These are phyloP conservation scores for Cucurbita argyrosperma DNA, from an alignment of 306 rosid species.

Conservation along the genomic window DNA sequence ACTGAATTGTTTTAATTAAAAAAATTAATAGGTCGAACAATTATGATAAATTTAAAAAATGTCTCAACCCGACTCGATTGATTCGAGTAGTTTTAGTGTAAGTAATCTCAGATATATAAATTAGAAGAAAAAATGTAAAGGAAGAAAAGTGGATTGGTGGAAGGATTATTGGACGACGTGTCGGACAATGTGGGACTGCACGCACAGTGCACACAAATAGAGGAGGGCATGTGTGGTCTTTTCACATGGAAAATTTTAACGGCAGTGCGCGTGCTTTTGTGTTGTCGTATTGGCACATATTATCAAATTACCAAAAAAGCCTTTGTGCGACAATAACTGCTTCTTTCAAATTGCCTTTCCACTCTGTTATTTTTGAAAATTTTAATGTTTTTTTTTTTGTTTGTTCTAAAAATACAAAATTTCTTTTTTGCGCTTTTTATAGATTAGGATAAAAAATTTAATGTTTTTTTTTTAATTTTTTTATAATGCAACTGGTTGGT, in stretches of 20 bases:
- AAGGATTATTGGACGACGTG: constrained; percentile 6
- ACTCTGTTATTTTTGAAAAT: neutral
- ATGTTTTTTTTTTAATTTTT: too few relatives aligned
- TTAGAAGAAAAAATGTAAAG: neutral
- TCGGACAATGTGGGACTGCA: neutral
- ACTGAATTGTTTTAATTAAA: too few relatives aligned
- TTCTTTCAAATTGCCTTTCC: neutral
- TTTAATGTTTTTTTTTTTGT: neutral
- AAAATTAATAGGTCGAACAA: too few relatives aligned
- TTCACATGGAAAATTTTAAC: neutral
- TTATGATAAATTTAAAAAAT: too few relatives aligned
- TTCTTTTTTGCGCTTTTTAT: neutral
- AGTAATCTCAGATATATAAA: neutral
- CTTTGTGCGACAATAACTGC: neutral
- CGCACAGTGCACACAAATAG: neutral
- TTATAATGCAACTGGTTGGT: too few relatives aligned
- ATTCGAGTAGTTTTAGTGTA: too few relatives aligned
- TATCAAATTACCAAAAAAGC: neutral
- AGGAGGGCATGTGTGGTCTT: neutral
- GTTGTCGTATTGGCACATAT: neutral
- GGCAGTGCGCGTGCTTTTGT: constrained; percentile 6
- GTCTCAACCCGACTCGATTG: too few relatives aligned
- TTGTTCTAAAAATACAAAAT: neutral
- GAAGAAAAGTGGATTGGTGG: neutral
- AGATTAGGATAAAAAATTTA: neutral